Conservation (phyloP, 148 eudicot genomes). For the Hydrangea macrophylla region DNA sequence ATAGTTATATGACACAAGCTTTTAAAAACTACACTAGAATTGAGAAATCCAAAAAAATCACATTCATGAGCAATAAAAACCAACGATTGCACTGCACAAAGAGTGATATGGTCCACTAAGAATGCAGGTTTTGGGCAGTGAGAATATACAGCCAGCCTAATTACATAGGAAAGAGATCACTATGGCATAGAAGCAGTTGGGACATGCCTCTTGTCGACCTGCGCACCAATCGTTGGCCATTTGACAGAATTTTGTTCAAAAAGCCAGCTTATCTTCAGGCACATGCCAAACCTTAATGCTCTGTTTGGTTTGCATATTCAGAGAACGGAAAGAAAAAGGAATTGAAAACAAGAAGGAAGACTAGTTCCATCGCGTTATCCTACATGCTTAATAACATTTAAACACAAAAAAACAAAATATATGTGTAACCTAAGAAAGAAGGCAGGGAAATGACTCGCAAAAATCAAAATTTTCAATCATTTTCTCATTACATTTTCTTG, state of each 20-base stretch:
- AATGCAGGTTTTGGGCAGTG: background rate
- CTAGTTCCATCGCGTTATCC: background rate
- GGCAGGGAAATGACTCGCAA: too few species aligned
- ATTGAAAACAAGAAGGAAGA: background rate
- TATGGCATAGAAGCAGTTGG: background rate
- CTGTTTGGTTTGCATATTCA: too few species aligned
- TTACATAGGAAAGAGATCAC: background rate
- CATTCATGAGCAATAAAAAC: background rate
- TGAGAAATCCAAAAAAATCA: constrained; percentile 1
- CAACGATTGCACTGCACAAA: background rate
- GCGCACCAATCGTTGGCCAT: background rate
- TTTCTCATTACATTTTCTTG: too few species aligned
- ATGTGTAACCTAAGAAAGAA: too few species aligned
- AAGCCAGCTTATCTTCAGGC: background rate
- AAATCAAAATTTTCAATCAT: too few species aligned
- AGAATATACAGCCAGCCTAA: background rate
- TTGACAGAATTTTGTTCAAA: background rate
- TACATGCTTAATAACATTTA: too few species aligned
- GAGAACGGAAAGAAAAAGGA: background rate
- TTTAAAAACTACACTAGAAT: background rate
- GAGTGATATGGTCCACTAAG: background rate
- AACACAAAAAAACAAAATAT: too few species aligned
- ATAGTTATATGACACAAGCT: background rate
- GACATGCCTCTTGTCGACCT: background rate
- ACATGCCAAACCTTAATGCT: background rate